Conservation (phyloP, 164 flowering plant genomes). For the Vitis cinerea region DNA sequence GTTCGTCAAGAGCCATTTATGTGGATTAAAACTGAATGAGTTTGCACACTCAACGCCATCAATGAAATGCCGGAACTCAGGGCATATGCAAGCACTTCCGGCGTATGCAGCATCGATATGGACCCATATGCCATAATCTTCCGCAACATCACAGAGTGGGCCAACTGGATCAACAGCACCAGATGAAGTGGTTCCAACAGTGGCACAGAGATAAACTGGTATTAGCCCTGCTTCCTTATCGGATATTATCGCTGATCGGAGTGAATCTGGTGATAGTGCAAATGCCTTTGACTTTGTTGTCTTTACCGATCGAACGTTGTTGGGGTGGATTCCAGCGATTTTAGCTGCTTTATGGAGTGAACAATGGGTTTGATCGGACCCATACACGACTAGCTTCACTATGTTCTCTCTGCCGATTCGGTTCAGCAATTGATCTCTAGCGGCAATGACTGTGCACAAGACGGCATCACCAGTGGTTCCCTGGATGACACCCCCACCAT, state of each 20-base stretch:
- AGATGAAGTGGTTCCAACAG: constrained; percentile 54
- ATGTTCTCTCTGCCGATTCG: constrained; percentile 31
- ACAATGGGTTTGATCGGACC: constrained; percentile 56
- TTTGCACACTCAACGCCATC: constrained; percentile 58
- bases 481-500: constrained; percentile 72
- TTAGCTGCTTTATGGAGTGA: constrained; percentile 53
- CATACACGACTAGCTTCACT: constrained; percentile 39
- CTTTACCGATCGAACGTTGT: constrained; percentile 40
- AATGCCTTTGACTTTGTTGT: constrained; percentile 23
- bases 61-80: constrained; percentile 56
- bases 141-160: constrained; percentile 29
- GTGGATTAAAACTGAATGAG: constrained; percentile 71
- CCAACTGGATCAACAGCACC: constrained; percentile 48
- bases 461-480: constrained; percentile 72
- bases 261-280: constrained; percentile 5
- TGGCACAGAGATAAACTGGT: constrained; percentile 41
- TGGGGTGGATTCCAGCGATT: constrained; percentile 50
- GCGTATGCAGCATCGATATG: constrained; percentile 72
- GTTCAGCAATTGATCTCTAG: constrained; percentile 43
- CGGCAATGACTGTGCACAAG: constrained; percentile 46
- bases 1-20: constrained; percentile 70
- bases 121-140: constrained; percentile 36
- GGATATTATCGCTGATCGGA: background rate
- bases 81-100: constrained; percentile 68
- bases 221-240: constrained; percentile 22